These are phyloP conservation scores for Aspergillus brunneoviolaceus DNA, from an alignment of 2,329 filamentous ascomycete genomes.

Conservation along the genomic window DNA sequence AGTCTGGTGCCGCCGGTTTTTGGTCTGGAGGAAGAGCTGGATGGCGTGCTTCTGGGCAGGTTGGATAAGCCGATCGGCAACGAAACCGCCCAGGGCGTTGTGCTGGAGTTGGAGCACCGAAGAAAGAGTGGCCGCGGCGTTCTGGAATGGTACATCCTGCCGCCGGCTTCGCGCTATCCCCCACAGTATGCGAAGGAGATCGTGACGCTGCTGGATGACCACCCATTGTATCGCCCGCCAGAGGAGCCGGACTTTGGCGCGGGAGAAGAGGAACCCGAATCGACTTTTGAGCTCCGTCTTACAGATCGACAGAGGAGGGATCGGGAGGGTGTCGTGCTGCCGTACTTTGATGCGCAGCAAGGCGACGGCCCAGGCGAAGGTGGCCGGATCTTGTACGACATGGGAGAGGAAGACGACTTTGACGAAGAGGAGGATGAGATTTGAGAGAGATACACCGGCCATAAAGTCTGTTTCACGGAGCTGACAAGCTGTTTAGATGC, in stretches of 20 bases:
- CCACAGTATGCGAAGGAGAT: slow-evolving; percentile 51
- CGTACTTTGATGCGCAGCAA: slow-evolving; percentile 95
- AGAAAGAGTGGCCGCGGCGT: slow-evolving; percentile 78
- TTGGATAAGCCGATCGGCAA: slow-evolving; percentile 34
- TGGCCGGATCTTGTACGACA: slow-evolving; percentile 91
- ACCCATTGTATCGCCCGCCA: slow-evolving; percentile 64
- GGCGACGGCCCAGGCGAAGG: slow-evolving; percentile 71
- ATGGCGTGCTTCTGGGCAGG: slow-evolving; percentile 74
- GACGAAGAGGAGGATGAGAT: slow-evolving; percentile 95
- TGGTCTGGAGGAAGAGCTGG: slow-evolving; percentile 72
- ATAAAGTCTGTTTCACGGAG: no score
- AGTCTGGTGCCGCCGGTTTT: slow-evolving; percentile 74
- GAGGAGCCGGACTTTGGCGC: slow-evolving; percentile 40
- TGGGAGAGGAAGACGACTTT: slow-evolving; percentile 95
- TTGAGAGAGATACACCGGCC: slow-evolving; percentile 37
- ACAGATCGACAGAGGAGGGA: slow-evolving; percentile 89
- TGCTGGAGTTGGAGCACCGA: slow-evolving; percentile 82
- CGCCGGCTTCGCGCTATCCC: slow-evolving; percentile 46
- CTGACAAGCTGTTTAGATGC: no score
- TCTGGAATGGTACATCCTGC: slow-evolving; percentile 65
- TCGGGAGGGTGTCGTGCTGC: slow-evolving; percentile 83
- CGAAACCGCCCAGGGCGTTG: slow-evolving; percentile 57
- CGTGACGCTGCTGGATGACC: slow-evolving; percentile 69
- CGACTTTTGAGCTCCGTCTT: slow-evolving; percentile 81
- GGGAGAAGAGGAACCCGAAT: slow-evolving; percentile 60